A percentile compares a stretch with the other conserved stretches of the same genome.
phyloP scores from a whole-genome alignment of 106 monocot genomes.

The Acorus calamus region DNA sequence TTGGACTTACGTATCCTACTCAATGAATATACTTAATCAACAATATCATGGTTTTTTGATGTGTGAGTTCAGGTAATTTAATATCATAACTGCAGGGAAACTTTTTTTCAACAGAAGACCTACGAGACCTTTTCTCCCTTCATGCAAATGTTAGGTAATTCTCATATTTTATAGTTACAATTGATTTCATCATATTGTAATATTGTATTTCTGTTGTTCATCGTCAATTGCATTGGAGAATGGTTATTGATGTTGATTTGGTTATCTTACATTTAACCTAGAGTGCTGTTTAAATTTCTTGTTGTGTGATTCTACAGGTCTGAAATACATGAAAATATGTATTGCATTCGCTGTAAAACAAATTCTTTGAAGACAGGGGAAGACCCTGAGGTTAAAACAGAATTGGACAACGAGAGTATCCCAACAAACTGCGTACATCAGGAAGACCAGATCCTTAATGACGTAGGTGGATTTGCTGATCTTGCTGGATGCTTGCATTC shows the following conservation, averaged over 20 bases:
- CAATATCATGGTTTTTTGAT: no score
- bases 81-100: constrained; percentile 44
- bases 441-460: constrained; percentile 14
- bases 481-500: constrained; percentile 75
- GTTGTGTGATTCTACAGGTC: constrained; percentile 32
- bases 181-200: background rate
- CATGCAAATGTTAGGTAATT: constrained; percentile 64
- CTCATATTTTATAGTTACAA: background rate
- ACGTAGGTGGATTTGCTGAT: constrained; percentile 88
- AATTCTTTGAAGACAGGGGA: constrained; percentile 1
- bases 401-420: constrained; percentile 1
- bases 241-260: no score
- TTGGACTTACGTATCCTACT: no score
- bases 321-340: constrained; percentile 92
- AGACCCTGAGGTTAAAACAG: background rate
- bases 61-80: no score
- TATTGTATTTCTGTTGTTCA: no score
- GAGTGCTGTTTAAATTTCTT: no score
- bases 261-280: no score
- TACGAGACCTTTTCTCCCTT: constrained; percentile 89
- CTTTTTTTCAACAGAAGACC: constrained; percentile 71
- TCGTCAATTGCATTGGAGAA: background rate
- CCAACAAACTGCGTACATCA: background rate
- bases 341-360: constrained; percentile 54
- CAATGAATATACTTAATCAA: no score